Base-by-base conservation (phyloP, 2,329 filamentous ascomycete genomes). In the Exophiala spinifera region DNA sequence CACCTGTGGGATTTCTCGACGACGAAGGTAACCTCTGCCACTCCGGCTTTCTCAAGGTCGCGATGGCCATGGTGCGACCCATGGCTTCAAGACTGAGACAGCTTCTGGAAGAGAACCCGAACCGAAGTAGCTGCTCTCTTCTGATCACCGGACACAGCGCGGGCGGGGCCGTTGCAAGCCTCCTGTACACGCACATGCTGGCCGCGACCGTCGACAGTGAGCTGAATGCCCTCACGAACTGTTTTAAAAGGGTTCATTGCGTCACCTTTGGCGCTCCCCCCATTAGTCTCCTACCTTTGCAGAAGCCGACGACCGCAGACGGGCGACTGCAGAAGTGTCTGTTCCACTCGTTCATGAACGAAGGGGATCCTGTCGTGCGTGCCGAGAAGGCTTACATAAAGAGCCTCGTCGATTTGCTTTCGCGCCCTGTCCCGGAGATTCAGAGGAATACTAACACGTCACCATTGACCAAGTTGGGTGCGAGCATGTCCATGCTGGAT, bases 111-210 rank as follows among this genome's bases (percentile, higher is more conserved):
- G 87, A 94, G 59, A 83, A 91, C 57, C 87, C 88, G 0, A 71
- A 74, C 2, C 80, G 88, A 10, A 78, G 81, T 4, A 74, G 76
- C 2, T 87, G 85, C 65, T 89, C 85, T 14, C 77, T 95, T 7
- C 76, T 95, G 15, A 87, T 96, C 56, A 95, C 91, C 0, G 91
- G 91, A 0, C 91, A 95, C 66, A 90, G 86, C 1, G 91, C 91
- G 0, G 91, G 90, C 14, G 91, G 91, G 2, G 91, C 91, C 0
- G 85, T 95, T 1, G 90, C 90, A 0, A 81, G 85, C 2, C 75
- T 96, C 10, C 76, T 95, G 0, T 95, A 90, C 70, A 80, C 81
- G 33, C 91, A 96, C 70, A 92, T 95, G 85, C 79, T 92, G 36
- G 79, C 77, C 1, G 70, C 68, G 11, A 70, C 70, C 1, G 76